These are phyloP conservation scores for Cercospora janseana DNA, from an alignment of 2,329 filamentous ascomycete species.

Conservation along the genomic window DNA sequence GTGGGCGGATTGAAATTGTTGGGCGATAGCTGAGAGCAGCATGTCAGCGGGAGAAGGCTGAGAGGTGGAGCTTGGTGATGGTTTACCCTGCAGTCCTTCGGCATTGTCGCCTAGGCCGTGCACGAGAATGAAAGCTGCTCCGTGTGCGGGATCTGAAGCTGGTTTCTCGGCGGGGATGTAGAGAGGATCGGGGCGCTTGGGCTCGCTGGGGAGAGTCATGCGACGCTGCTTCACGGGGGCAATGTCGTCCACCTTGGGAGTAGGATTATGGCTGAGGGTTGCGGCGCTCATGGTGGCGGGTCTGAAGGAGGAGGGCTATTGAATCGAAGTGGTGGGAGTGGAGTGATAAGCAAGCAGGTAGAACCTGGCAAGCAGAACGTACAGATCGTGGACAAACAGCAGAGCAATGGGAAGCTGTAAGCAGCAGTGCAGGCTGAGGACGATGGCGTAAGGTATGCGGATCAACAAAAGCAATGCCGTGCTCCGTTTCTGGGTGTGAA, in stretches of 20 bases:
- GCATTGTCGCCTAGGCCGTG: conserved; percentile 49
- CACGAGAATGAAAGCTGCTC: conserved; percentile 48
- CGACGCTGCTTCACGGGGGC: conserved; percentile 26
- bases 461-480: not conserved
- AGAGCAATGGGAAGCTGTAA: not conserved
- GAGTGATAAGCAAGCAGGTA: not conserved
- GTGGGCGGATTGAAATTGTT: conserved; percentile 46
- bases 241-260: conserved; percentile 18
- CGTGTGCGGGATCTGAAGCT: conserved; percentile 38
- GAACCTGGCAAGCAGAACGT: not conserved
- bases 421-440: not conserved
- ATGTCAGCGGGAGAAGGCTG: no score
- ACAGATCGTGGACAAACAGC: conserved; percentile 4
- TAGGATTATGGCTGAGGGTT: conserved; percentile 12
- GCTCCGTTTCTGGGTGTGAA: not conserved
- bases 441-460: not conserved
- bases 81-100: conserved; percentile 43
- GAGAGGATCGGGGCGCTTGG: conserved; percentile 37
- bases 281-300: conserved; percentile 3
- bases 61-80: no score
- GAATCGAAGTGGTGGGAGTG: not conserved
- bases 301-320: not conserved
- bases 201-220: conserved; percentile 34
- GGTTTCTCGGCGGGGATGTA: conserved; percentile 40
- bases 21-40: conserved; percentile 35